phyloP scores from a whole-genome alignment of 2,329 filamentous ascomycete species.

The Calcarisporium arbuscula region DNA sequence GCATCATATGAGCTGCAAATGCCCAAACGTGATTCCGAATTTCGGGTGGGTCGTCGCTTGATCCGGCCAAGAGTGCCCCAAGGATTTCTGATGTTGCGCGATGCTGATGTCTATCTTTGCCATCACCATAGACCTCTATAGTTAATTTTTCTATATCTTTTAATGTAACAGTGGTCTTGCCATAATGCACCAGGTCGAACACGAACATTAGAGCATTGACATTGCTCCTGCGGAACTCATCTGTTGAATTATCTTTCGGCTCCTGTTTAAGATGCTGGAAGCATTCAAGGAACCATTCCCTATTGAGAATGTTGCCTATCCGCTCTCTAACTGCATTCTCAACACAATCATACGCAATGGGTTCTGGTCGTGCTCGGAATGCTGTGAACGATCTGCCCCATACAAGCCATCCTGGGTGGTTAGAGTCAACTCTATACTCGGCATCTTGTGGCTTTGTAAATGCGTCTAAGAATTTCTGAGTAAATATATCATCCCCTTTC shows the following conservation, averaged over 20 bases:
- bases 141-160: constrained; percentile 82
- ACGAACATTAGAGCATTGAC: constrained; percentile 82
- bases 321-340: constrained; percentile 68
- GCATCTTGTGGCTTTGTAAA: constrained; percentile 64
- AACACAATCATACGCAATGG: constrained; percentile 66
- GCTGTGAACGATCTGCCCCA: constrained; percentile 86
- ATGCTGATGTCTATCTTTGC: constrained; percentile 95
- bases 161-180: constrained; percentile 71
- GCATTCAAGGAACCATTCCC: constrained; percentile 77
- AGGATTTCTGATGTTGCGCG: constrained; percentile 92
- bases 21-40: constrained; percentile 75
- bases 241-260: constrained; percentile 70
- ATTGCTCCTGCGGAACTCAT: constrained; percentile 84
- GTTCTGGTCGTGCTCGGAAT: constrained; percentile 63
- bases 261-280: constrained; percentile 96
- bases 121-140: constrained; percentile 75
- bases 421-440: constrained; percentile 83
- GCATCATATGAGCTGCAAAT: constrained; percentile 82
- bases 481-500: constrained; percentile 69
- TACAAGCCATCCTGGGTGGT: constrained; percentile 94
- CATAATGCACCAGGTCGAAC: constrained; percentile 82
- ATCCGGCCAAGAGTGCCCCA: constrained; percentile 76
- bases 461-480: constrained; percentile 64
- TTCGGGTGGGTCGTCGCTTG: constrained; percentile 68
- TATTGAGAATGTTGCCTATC: constrained; percentile 74